Base-by-base conservation (phyloP, 163 green algal species). In the Coccomyxa subellipsoidea region DNA sequence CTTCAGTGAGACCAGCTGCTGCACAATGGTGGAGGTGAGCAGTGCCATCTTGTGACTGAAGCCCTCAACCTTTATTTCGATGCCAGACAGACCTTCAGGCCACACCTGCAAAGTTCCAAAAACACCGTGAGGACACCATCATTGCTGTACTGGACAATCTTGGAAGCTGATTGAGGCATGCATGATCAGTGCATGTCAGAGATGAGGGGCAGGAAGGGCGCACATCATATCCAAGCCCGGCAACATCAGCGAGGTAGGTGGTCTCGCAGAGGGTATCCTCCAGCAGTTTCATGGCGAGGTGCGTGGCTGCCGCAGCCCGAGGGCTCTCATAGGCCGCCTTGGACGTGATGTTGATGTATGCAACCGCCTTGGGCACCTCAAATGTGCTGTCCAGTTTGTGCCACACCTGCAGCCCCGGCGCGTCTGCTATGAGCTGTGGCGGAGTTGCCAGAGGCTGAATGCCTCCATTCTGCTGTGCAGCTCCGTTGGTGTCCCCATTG, bases 11-110 rank as follows among this genome's bases (percentile, higher is more conserved):
- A 84, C 73, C 59, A 96, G 82, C 18, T 73, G 76, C 35, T 69
- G 4, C 77, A 97, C 93, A 69, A 98, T 80, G 25, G 82, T 82
- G 9, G 34, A 0, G 0, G 84, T 84, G 34, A 98, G 91, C 40
- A 90, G n/a, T 0, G 85, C 87, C 83, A 98, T 89, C 85, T 95
- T 95, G 87, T 98, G 86, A 70, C 84, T 96, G 87, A 98, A 99
- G 38, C 96, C 96, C 7, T 94, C 86, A 23, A 98, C 81, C 36
- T 89, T 88, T 39, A 98, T 34, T 81, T 97, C 92, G 10, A 98
- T 72, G 23, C 92, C 91, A n/a, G 82, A 37, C 8, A 80, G 38
- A 35, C 88, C 86, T 32, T 86, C 76, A 8, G 79, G 83, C 38
- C 73, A 85, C 69, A 82, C 75, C 81, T 85, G 81, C 81, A 80